phyloP scores from a whole-genome alignment of 352 stramenopile genomes.

The Pythium coloratum region DNA sequence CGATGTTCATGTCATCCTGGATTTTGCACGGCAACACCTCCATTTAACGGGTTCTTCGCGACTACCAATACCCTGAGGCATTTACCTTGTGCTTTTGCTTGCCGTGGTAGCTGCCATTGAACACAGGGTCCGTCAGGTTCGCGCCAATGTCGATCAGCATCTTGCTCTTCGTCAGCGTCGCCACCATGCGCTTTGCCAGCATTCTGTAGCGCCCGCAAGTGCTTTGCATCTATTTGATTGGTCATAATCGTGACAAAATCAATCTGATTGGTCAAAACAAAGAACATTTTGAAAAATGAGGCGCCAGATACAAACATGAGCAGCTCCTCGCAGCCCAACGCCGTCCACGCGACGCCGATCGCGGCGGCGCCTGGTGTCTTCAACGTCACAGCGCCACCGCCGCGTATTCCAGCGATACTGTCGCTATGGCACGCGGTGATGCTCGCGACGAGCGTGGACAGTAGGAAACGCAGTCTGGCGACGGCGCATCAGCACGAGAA shows the following conservation, averaged over 20 bases:
- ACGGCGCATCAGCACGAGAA: not conserved
- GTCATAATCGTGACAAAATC: not conserved
- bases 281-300: not conserved
- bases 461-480: not conserved
- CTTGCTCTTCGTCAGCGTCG: slow-evolving; percentile 2
- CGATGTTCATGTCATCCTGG: slow-evolving; percentile 79
- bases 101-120: slow-evolving; percentile 79
- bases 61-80: slow-evolving; percentile 41
- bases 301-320: not conserved
- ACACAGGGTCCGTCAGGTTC: slow-evolving; percentile 90
- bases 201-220: not conserved
- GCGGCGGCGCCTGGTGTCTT: not conserved
- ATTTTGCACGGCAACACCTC: not conserved
- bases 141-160: slow-evolving; percentile 88
- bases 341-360: not conserved
- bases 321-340: not conserved
- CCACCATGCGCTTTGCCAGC: slow-evolving; percentile 7
- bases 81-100: slow-evolving; percentile 72
- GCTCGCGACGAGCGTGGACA: not conserved
- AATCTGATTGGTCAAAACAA: not conserved
- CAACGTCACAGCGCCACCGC: not conserved
- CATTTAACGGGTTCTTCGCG: slow-evolving; percentile 27
- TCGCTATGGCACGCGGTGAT: slow-evolving; percentile 7
- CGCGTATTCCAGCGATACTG: not conserved
- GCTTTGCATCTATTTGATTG: not conserved